phyloP scores from a whole-genome alignment of 805 yeast species.

The Candida lessepsii region DNA sequence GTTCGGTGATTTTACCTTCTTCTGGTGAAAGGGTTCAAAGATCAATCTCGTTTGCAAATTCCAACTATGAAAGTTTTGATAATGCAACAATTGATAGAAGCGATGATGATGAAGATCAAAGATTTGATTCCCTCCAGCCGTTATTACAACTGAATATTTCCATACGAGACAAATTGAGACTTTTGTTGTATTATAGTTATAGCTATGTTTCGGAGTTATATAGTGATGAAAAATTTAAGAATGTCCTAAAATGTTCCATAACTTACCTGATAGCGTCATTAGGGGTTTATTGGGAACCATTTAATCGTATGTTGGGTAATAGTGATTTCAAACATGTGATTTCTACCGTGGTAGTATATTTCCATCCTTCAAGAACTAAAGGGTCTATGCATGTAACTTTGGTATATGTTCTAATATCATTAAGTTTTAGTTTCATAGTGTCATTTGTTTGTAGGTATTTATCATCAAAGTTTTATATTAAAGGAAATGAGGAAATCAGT shows the following conservation, averaged over 20 bases:
- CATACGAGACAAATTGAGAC: constrained; percentile 7
- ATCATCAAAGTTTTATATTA: constrained; percentile 45
- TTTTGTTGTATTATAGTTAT: constrained; percentile 3
- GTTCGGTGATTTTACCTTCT: constrained; percentile 38
- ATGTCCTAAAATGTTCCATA: constrained; percentile 63
- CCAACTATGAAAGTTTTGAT: constrained; percentile 21
- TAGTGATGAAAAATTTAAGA: constrained; percentile 20
- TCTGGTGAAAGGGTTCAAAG: constrained; percentile 41
- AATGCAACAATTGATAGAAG: background rate
- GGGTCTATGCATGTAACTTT: constrained; percentile 81
- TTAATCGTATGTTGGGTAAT: constrained; percentile 54
- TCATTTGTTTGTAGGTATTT: constrained; percentile 52
- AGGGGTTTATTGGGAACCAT: constrained; percentile 59
- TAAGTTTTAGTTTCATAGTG: constrained; percentile 52
- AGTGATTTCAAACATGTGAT: constrained; percentile 78
- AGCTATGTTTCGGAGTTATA: constrained; percentile 9
- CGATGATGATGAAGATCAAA: background rate
- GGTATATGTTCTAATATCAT: constrained; percentile 54
- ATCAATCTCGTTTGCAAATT: constrained; percentile 23
- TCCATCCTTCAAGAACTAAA: constrained; percentile 75
- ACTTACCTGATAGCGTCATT: constrained; percentile 73
- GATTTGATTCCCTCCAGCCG: constrained; percentile 1
- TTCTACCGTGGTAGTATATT: constrained; percentile 81
- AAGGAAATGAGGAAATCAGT: constrained; percentile 49
- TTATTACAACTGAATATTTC: constrained; percentile 9